A percentile compares a stretch with the other conserved stretches of the same genome.
Evolutionary conservation across 2,329 filamentous ascomycete genomes (phyloP).

Genomic region (Penicillium aurantiogriseum): DNA sequence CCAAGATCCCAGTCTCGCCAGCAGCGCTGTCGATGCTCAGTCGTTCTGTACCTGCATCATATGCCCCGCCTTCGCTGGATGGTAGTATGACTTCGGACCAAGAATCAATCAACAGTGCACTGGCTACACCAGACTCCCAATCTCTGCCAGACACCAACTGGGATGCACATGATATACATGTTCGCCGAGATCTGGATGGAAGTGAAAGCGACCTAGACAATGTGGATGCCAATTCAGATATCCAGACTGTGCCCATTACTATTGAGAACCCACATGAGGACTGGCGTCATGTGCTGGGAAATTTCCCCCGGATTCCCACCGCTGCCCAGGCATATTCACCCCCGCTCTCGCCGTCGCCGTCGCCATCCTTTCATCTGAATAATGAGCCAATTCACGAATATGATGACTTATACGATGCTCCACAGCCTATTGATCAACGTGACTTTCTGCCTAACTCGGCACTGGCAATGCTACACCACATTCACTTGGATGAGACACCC

Average conservation of each 20-base stretch:
- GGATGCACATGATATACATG: slow-evolving; percentile 45
- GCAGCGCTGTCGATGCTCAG: slow-evolving; percentile 71
- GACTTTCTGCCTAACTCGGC: slow-evolving; percentile 76
- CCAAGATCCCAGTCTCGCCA: slow-evolving; percentile 70
- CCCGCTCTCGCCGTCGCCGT: neutral
- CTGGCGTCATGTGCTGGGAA: slow-evolving; percentile 57
- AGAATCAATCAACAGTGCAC: slow-evolving; percentile 76
- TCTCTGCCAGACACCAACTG: slow-evolving; percentile 61
- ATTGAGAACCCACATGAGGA: slow-evolving; percentile 47
- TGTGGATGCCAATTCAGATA: slow-evolving; percentile 27
- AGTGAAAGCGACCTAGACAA: slow-evolving; percentile 27
- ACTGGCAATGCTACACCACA: slow-evolving; percentile 74
- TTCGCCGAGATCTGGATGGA: slow-evolving; percentile 35
- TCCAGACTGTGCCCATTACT: slow-evolving; percentile 36
- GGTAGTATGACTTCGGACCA: slow-evolving; percentile 87
- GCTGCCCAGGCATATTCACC: slow-evolving; percentile 23
- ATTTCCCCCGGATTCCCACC: slow-evolving; percentile 42
- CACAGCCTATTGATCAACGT: slow-evolving; percentile 47
- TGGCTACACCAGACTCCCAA: slow-evolving; percentile 74
- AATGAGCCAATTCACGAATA: slow-evolving; percentile 23
- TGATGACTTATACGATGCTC: slow-evolving; percentile 25
- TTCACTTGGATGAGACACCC: slow-evolving; percentile 55
- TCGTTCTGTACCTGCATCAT: slow-evolving; percentile 68
- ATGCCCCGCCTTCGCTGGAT: slow-evolving; percentile 83
- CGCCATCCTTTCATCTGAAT: slow-evolving; percentile 15